Percentiles rank a stretch among this genome's conserved stretches.
Evolutionary conservation across 1,284 basidiomycete genomes (phyloP).

Genomic region (Melampsora abietis-canadensis): DNA sequence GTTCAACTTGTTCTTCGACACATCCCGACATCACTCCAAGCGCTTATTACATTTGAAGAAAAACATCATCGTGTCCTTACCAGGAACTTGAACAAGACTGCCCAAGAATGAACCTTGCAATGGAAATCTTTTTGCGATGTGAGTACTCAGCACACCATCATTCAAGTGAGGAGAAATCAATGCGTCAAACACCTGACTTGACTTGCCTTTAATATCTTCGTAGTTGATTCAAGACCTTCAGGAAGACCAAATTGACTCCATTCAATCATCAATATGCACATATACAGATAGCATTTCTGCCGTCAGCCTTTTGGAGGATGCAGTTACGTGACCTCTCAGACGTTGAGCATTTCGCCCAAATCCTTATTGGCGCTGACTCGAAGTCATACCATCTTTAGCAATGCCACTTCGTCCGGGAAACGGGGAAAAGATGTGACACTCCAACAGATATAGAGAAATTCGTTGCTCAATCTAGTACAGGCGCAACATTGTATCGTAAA

Average conservation of each 20-base stretch:
- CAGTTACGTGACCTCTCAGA: conserved; percentile 59
- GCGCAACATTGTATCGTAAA: conserved; percentile 25
- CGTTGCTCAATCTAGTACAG: conserved; percentile 33
- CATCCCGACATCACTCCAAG: conserved; percentile 65
- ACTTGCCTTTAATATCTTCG: neutral
- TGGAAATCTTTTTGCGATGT: conserved; percentile 48
- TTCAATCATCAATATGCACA: conserved; percentile 92
- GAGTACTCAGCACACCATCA: conserved; percentile 43
- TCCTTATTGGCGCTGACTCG: too few relatives aligned
- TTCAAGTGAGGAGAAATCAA: neutral
- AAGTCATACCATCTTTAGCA: neutral
- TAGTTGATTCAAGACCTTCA: conserved; percentile 88
- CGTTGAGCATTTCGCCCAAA: neutral
- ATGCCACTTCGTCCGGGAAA: conserved; percentile 23
- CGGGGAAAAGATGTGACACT: conserved; percentile 23
- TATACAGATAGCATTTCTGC: conserved; percentile 93
- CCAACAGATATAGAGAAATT: conserved; percentile 25
- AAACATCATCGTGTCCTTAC: conserved; percentile 34
- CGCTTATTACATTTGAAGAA: conserved; percentile 51
- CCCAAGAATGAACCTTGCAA: conserved; percentile 32
- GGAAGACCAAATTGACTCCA: conserved; percentile 85
- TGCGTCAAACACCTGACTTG: conserved; percentile 9
- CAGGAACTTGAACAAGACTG: conserved; percentile 21
- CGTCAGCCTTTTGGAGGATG: conserved; percentile 92
- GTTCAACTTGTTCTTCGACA: conserved; percentile 58